Evolutionary conservation across 2,329 filamentous ascomycete species (phyloP).

Genomic region (Didymella pinodella): DNA sequence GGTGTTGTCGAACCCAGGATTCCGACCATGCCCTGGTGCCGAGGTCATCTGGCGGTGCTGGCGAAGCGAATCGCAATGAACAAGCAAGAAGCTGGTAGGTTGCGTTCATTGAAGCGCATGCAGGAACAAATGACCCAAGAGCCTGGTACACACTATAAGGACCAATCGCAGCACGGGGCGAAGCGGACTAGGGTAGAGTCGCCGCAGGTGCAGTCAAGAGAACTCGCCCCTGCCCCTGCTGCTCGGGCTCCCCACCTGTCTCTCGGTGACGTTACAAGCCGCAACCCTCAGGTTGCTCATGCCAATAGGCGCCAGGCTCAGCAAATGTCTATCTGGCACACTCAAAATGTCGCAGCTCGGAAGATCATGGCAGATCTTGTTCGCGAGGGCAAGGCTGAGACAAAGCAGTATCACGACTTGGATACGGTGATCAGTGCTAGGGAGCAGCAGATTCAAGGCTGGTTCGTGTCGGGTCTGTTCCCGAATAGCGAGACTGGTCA

Average conservation of each 20-base stretch:
- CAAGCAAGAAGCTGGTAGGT: not conserved
- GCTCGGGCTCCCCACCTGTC: not conserved
- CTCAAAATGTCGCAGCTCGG: not conserved
- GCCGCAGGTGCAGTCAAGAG: not conserved
- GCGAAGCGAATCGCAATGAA: not conserved
- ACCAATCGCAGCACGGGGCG: not conserved
- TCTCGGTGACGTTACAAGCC: not conserved
- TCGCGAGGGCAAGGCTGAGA: not conserved
- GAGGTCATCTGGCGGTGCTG: not conserved
- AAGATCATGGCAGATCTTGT: not conserved
- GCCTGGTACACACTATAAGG: not conserved
- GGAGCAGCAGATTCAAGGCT: not conserved
- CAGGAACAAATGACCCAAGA: not conserved
- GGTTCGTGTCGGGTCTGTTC: not conserved
- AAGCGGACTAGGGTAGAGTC: not conserved
- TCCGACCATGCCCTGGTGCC: not conserved
- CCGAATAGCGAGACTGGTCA: not conserved
- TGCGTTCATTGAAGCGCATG: not conserved
- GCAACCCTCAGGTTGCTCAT: not conserved
- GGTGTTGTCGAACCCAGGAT: not conserved
- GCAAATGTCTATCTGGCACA: not conserved
- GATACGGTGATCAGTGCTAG: not conserved
- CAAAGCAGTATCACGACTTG: not conserved
- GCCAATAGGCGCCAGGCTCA: not conserved
- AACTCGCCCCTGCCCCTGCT: too few relatives aligned